A percentile compares a stretch with the other conserved stretches of the same genome.
Evolutionary conservation across 2,329 filamentous ascomycete genomes (phyloP).

Genomic region (Aureobasidium uvarum): DNA sequence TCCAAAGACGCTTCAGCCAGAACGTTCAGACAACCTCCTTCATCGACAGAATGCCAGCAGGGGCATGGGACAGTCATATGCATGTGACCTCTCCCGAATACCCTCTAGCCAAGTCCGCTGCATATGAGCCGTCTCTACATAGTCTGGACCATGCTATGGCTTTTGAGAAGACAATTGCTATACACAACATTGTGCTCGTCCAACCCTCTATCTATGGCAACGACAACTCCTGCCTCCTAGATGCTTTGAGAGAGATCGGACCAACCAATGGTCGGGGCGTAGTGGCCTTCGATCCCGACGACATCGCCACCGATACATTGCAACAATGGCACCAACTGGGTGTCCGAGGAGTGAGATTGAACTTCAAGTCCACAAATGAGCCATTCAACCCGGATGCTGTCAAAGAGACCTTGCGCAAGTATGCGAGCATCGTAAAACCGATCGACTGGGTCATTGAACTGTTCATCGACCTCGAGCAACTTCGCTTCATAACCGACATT

Average conservation of each 20-base stretch:
- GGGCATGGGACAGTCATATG: conserved; percentile 63
- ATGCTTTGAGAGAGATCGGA: conserved; percentile 34
- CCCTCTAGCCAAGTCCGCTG: conserved; percentile 49
- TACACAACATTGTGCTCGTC: conserved; percentile 35
- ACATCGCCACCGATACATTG: conserved; percentile 32
- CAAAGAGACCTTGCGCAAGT: conserved; percentile 44
- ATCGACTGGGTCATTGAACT: conserved; percentile 59
- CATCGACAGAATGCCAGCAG: conserved; percentile 41
- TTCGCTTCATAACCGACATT: conserved; percentile 51
- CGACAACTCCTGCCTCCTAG: conserved; percentile 38
- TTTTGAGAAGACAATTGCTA: conserved; percentile 33
- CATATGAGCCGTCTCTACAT: conserved; percentile 53
- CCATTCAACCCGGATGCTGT: conserved; percentile 45
- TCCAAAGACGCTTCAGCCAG: neutral
- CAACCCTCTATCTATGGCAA: conserved; percentile 38
- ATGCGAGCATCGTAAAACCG: conserved; percentile 52
- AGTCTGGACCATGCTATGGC: conserved; percentile 52
- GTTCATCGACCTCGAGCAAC: conserved; percentile 55
- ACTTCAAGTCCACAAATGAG: conserved; percentile 39
- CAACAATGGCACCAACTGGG: conserved; percentile 35
- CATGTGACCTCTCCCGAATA: conserved; percentile 60
- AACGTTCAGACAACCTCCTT: conserved; percentile 12
- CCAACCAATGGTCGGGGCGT: conserved; percentile 34
- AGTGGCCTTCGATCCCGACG: conserved; percentile 35
- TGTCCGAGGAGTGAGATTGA: conserved; percentile 38